A percentile compares a stretch with the other conserved stretches of the same genome.
Conservation (phyloP, 257 asterid genomes). For the Cinchona pubescens region DNA sequence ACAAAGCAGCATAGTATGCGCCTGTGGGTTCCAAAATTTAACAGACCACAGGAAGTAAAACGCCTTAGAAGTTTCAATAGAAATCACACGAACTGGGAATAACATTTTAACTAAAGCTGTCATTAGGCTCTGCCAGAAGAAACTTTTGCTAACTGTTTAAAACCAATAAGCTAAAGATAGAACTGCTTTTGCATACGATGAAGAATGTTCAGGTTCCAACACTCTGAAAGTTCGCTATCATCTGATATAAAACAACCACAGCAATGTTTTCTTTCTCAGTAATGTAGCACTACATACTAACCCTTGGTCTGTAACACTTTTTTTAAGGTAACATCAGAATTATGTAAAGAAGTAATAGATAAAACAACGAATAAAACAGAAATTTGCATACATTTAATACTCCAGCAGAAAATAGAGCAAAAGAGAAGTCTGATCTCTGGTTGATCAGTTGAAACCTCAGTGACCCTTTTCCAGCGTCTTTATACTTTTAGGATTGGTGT, state of each 20-base stretch:
- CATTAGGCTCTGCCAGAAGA: neutral
- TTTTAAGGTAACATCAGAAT: neutral
- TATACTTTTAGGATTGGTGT: slow-evolving; percentile 56
- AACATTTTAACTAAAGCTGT: neutral
- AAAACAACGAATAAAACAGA: neutral
- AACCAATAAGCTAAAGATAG: neutral
- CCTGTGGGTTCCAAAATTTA: neutral
- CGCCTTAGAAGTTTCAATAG: neutral
- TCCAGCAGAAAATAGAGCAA: slow-evolving; percentile 88
- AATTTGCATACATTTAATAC: slow-evolving; percentile 55
- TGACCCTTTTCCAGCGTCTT: slow-evolving; percentile 63
- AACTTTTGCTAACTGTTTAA: neutral
- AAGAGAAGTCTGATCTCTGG: slow-evolving; percentile 89
- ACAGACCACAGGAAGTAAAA: neutral
- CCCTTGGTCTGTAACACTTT: neutral
- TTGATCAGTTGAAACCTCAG: slow-evolving; percentile 80
- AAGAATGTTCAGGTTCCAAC: neutral
- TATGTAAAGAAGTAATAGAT: neutral
- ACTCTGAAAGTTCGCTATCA: neutral
- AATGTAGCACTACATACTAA: neutral
- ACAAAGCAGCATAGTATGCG: neutral
- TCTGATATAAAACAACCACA: neutral
- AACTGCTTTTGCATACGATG: neutral
- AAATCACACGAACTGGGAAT: neutral
- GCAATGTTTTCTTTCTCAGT: neutral